Evolutionary conservation across 2,329 filamentous ascomycete species (phyloP), one percentile per base, ranked within the genome.

Genomic region (Alternaria solani): DNA sequence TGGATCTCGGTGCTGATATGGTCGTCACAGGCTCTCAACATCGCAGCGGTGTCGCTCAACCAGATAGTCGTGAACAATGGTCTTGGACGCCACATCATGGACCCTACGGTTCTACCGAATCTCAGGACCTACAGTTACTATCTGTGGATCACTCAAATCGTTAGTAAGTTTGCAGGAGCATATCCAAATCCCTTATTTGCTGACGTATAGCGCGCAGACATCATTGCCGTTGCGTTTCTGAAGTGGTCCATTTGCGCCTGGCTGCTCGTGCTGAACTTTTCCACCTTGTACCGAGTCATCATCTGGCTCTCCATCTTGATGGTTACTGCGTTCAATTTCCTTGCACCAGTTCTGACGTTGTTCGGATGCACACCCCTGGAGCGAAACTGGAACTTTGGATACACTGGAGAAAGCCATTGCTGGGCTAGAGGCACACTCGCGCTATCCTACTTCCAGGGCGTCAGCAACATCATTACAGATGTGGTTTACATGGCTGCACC

Each of bases 231-330:
- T 18, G 70, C 71, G n/a, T 58, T 72, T 7, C 54, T 76, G 8
- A 75, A 75, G 41, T 70, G 65, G 65, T 70, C 71, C 4, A 75
- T 75, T 8, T 75, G 73, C 47, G 66, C 72, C 2, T 75, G 72
- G 59, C 58, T 75, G 3, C 55, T 75, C 7, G 64, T 67, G 14
- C 65, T 75, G 18, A 73, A 75, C 23, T 73, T 75, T 47, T 71
- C 70, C 12, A 72, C 25, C 25, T 14, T 66, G 3, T 75, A 73
- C 43, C 65, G 61, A 47, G 59, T 44, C 25, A 65, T 74, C 5
- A 59, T 75, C 1, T 75, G 72, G 73, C 39, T 71, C 2, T 72
- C 71, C 11, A 73, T 75, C 14, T 39, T 67, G 5, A 64, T 75
- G 39, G 67, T 72, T 7, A 70, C 70, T 2, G 66, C 64, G 1